A percentile compares a stretch with the other conserved stretches of the same genome.
Conservation (phyloP, 257 asterid species). For the Cruciata laevipes region DNA sequence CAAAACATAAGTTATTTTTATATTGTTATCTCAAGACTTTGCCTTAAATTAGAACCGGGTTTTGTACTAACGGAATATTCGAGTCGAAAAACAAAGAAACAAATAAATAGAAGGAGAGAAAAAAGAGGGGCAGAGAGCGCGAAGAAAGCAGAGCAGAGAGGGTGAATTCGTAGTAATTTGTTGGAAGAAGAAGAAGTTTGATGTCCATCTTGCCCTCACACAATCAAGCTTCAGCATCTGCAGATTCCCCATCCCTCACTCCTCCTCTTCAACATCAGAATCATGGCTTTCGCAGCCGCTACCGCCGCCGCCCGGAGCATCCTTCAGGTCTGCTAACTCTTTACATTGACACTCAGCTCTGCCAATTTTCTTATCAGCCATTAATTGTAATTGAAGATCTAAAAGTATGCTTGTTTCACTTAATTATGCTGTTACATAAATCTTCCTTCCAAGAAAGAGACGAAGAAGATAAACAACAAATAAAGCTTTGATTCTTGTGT, state of each 20-base stretch:
- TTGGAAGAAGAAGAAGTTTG: slow-evolving; percentile 28
- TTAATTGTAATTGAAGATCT: background rate
- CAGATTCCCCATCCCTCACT: slow-evolving; percentile 31
- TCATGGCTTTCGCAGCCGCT: slow-evolving; percentile 40
- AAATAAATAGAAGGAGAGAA: background rate
- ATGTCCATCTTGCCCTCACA: slow-evolving; percentile 83
- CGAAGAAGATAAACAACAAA: no score
- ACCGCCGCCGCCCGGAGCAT: slow-evolving; percentile 12
- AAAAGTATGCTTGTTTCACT: no score
- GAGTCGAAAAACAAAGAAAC: no score
- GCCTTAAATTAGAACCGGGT: no score
- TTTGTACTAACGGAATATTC: no score
- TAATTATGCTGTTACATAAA: no score
- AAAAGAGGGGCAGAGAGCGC: background rate
- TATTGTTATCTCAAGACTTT: no score
- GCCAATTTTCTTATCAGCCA: background rate
- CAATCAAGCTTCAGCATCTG: slow-evolving; percentile 43
- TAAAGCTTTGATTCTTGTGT: no score
- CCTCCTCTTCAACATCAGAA: slow-evolving; percentile 15
- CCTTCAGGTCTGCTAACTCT: slow-evolving; percentile 30
- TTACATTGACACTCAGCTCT: background rate
- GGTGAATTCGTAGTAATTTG: background rate
- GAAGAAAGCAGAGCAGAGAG: background rate
- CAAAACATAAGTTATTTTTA: no score
- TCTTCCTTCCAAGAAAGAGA: no score